A percentile compares a stretch with the other conserved stretches of the same genome.
Evolutionary conservation across 2,329 filamentous ascomycete species (phyloP).

Genomic region (Colletotrichum salicis): DNA sequence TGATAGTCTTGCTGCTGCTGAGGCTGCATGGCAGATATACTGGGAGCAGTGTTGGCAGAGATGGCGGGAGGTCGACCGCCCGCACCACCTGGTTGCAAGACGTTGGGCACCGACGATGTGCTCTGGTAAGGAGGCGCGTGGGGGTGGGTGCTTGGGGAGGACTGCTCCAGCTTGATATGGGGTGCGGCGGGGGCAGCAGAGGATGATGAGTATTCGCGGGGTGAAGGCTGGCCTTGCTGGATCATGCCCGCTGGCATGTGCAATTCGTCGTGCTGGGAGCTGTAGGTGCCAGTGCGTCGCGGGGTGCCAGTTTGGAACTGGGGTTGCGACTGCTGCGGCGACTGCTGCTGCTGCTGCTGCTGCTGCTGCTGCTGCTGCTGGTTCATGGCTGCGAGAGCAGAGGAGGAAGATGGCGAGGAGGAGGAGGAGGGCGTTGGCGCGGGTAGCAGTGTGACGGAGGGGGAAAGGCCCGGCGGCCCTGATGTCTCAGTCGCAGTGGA

Average conservation of each 20-base stretch:
- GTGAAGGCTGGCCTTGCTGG: conserved; percentile 56
- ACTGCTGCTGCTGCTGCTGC: conserved; percentile 17
- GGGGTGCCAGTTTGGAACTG: conserved; percentile 47
- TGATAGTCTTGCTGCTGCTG: conserved; percentile 63
- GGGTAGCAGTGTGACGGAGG: conserved; percentile 26
- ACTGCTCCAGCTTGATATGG: conserved; percentile 63
- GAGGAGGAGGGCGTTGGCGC: conserved; percentile 3
- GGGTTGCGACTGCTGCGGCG: conserved; percentile 47
- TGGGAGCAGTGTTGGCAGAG: conserved; percentile 57
- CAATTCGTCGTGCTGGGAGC: conserved; percentile 61
- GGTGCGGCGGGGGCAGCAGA: conserved; percentile 48
- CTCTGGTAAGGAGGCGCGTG: conserved; percentile 49
- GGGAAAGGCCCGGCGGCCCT: conserved; percentile 31
- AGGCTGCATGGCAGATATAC: conserved; percentile 59
- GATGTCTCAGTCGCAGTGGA: conserved; percentile 34
- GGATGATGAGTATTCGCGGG: conserved; percentile 56
- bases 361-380: conserved; percentile 28
- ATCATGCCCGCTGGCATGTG: conserved; percentile 62
- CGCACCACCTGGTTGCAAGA: conserved; percentile 63
- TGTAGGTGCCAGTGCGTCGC: conserved; percentile 52
- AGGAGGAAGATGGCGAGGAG: background rate
- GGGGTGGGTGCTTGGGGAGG: conserved; percentile 44
- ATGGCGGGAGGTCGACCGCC: conserved; percentile 49
- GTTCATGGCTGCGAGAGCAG: conserved; percentile 30
- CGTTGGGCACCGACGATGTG: conserved; percentile 63